Evolutionary conservation across 495 filamentous ascomycete species (phyloP).

Genomic region (Cairneyella variabilis): DNA sequence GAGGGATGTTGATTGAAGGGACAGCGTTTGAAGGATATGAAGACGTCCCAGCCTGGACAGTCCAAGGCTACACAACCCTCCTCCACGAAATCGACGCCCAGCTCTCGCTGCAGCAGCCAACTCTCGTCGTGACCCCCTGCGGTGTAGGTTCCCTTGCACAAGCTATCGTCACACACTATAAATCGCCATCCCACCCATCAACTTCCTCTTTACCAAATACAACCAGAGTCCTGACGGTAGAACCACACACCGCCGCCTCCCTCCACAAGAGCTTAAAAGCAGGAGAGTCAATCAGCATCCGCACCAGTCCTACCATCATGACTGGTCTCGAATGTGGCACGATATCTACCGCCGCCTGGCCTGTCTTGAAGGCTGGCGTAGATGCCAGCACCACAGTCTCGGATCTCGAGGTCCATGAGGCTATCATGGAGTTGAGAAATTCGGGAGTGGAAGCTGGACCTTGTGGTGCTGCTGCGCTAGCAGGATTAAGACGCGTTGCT

Average conservation of each 20-base stretch:
- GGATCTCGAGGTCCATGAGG: slow-evolving; percentile 46
- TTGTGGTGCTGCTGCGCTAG: slow-evolving; percentile 55
- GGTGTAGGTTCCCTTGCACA: slow-evolving; percentile 59
- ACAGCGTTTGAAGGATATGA: slow-evolving; percentile 59
- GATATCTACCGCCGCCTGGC: slow-evolving; percentile 55
- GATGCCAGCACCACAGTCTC: slow-evolving; percentile 51
- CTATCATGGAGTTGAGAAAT: slow-evolving; percentile 40
- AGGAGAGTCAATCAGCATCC: slow-evolving; percentile 37
- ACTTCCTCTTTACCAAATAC: no score
- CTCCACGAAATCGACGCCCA: slow-evolving; percentile 59
- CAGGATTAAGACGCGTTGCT: slow-evolving; percentile 41
- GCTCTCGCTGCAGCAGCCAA: slow-evolving; percentile 47
- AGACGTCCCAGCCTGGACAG: slow-evolving; percentile 62
- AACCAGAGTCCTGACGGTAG: slow-evolving; percentile 47
- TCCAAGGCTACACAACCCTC: slow-evolving; percentile 70
- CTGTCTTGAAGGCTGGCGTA: slow-evolving; percentile 43
- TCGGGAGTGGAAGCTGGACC: slow-evolving; percentile 48
- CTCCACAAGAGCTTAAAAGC: slow-evolving; percentile 43
- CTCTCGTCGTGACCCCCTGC: slow-evolving; percentile 45
- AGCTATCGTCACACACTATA: slow-evolving; percentile 50
- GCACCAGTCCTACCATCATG: slow-evolving; percentile 54
- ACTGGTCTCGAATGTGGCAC: slow-evolving; percentile 62
- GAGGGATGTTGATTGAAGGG: slow-evolving; percentile 59
- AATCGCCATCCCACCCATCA: slow-evolving; percentile 25
- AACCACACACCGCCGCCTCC: slow-evolving; percentile 55